Percentiles rank a stretch among this genome's conserved stretches.
These are phyloP conservation scores for Leccinum broughii DNA, from an alignment of 768 basidiomycete species.

Conservation along the genomic window DNA sequence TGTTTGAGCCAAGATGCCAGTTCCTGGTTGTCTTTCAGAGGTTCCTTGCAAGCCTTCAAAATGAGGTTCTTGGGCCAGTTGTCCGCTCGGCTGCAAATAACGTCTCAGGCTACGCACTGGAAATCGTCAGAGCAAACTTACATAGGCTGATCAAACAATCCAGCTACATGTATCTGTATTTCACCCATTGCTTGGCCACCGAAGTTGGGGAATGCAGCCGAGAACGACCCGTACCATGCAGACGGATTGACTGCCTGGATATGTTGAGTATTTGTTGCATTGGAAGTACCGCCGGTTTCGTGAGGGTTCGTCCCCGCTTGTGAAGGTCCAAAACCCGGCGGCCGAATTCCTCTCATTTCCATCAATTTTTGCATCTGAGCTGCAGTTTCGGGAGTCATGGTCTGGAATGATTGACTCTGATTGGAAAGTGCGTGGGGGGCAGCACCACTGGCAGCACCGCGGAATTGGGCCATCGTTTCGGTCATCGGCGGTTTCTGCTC, in stretches of 20 bases:
- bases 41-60: slow-evolving; percentile 43
- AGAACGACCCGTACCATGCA: slow-evolving; percentile 51
- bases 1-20: slow-evolving; percentile 51
- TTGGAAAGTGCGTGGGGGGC: slow-evolving; percentile 19
- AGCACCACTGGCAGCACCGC: slow-evolving; percentile 10
- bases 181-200: slow-evolving; percentile 39
- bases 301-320: slow-evolving; percentile 21
- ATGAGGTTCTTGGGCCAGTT: slow-evolving; percentile 53
- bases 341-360: slow-evolving; percentile 43
- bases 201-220: slow-evolving; percentile 39
- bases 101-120: slow-evolving; percentile 2
- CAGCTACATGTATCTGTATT: slow-evolving; percentile 41
- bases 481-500: slow-evolving; percentile 28
- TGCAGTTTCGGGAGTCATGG: slow-evolving; percentile 21
- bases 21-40: slow-evolving; percentile 39
- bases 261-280: slow-evolving; percentile 1
- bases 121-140: slow-evolving; percentile 27
- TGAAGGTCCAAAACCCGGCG: slow-evolving; percentile 21
- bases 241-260: slow-evolving; percentile 2
- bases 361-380: slow-evolving; percentile 51
- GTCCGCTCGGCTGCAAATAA: slow-evolving; percentile 43
- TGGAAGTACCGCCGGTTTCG: slow-evolving; percentile 7
- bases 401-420: slow-evolving; percentile 11
- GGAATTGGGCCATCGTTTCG: slow-evolving; percentile 29
- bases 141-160: slow-evolving; percentile 27